Evolutionary conservation across 768 basidiomycete genomes (phyloP).

Genomic region (Multifurca ochricompacta): DNA sequence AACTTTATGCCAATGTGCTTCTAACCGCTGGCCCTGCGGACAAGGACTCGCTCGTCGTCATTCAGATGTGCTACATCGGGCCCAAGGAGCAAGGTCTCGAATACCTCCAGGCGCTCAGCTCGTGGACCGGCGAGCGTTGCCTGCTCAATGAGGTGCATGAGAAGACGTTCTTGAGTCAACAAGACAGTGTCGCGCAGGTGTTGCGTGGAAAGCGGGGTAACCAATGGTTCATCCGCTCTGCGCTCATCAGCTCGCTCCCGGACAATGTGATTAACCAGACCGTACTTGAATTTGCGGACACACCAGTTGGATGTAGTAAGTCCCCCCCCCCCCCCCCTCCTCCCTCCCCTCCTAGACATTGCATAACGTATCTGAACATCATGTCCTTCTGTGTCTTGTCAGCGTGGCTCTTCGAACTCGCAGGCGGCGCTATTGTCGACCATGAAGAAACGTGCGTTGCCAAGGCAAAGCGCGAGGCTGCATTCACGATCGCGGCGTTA

Average conservation of each 20-base stretch:
- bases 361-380: background rate
- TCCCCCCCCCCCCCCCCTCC: slow-evolving; percentile 20
- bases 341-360: background rate
- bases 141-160: slow-evolving; percentile 87
- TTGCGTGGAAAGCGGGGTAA: slow-evolving; percentile 75
- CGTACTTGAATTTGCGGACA: slow-evolving; percentile 69
- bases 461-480: slow-evolving; percentile 67
- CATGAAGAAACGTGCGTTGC: slow-evolving; percentile 69
- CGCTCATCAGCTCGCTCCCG: slow-evolving; percentile 72
- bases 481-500: slow-evolving; percentile 81
- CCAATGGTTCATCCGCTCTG: slow-evolving; percentile 89
- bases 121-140: slow-evolving; percentile 84
- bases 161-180: slow-evolving; percentile 83
- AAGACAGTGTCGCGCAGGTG: slow-evolving; percentile 87
- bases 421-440: slow-evolving; percentile 72
- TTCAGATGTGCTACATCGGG: slow-evolving; percentile 89
- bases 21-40: slow-evolving; percentile 84
- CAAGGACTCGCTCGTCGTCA: slow-evolving; percentile 77
- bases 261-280: slow-evolving; percentile 84
- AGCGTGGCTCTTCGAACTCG: slow-evolving; percentile 93
- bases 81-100: slow-evolving; percentile 62
- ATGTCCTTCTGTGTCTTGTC: background rate
- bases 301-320: slow-evolving; percentile 89
- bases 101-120: slow-evolving; percentile 76
- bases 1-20: slow-evolving; percentile 84